Conservation (phyloP, 176 grass and related monocot genomes). For the Oryza punctata region DNA sequence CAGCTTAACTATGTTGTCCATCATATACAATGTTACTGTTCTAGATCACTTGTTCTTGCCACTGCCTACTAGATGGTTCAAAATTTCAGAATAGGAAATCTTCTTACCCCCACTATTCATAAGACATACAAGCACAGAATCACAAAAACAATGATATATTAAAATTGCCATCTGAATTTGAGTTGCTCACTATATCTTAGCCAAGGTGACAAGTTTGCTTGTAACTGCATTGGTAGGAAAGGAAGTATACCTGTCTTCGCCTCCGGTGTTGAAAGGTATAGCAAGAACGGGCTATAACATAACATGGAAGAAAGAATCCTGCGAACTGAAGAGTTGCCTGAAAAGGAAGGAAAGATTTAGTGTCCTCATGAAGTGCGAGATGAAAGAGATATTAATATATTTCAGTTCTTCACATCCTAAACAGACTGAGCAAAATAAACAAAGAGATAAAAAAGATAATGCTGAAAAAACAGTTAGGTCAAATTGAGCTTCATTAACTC, state of each 20-base stretch:
- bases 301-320: conserved; percentile 90
- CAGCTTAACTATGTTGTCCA: not conserved
- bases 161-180: not conserved
- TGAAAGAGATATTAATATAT: conserved; percentile 9
- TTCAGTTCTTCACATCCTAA: not conserved
- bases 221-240: not conserved
- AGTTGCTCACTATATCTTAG: not conserved
- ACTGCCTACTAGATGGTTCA: not conserved
- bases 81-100: not conserved
- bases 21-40: not conserved
- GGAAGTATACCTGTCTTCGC: conserved; percentile 68
- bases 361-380: not conserved
- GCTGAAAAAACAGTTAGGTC: not conserved
- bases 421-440: not conserved
- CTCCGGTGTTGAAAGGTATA: conserved; percentile 73
- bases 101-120: not conserved
- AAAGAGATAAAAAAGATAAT: not conserved
- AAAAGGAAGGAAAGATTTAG: conserved; percentile 28
- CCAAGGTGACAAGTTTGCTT: not conserved
- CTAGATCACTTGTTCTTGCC: not conserved
- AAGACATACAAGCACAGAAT: not conserved
- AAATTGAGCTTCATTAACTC: not conserved
- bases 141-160: not conserved
- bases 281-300: conserved; percentile 86
- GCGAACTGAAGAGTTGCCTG: conserved; percentile 86